Evolutionary conservation across 208 protist species (phyloP).

Genomic region (Crithidia thermophila): DNA sequence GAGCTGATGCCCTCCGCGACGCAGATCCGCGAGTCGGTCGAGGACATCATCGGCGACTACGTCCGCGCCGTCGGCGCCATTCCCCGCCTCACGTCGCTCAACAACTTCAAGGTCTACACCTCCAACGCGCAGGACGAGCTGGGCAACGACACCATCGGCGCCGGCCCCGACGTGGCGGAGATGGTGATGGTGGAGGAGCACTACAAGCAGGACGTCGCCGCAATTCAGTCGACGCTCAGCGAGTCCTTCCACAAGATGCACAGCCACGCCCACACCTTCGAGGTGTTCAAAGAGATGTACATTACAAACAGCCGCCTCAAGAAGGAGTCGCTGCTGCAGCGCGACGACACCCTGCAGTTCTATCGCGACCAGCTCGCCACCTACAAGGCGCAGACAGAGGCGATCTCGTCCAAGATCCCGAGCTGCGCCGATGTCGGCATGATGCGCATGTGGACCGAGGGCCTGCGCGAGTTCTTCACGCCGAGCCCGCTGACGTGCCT

Average conservation of each 20-base stretch:
- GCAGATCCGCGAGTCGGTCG: slow-evolving; percentile 79
- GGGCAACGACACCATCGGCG: slow-evolving; percentile 50
- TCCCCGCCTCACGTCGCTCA: slow-evolving; percentile 82
- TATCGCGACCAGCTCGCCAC: slow-evolving; percentile 85
- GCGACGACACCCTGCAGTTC: slow-evolving; percentile 78
- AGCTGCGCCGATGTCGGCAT: slow-evolving; percentile 88
- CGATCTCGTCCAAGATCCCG: slow-evolving; percentile 87
- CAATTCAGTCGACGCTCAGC: slow-evolving; percentile 73
- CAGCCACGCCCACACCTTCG: slow-evolving; percentile 80
- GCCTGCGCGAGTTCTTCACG: slow-evolving; percentile 89
- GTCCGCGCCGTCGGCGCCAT: slow-evolving; percentile 88
- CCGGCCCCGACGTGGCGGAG: slow-evolving; percentile 88
- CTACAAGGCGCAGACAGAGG: slow-evolving; percentile 89
- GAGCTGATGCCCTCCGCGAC: slow-evolving; percentile 69
- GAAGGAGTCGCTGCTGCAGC: slow-evolving; percentile 51
- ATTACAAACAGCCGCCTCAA: slow-evolving; percentile 83
- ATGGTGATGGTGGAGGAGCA: slow-evolving; percentile 90
- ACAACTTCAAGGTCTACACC: slow-evolving; percentile 92
- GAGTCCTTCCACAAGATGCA: slow-evolving; percentile 80
- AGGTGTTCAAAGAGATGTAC: slow-evolving; percentile 90
- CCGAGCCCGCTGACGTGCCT: slow-evolving; percentile 91
- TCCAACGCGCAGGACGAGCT: slow-evolving; percentile 73
- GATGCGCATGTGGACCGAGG: slow-evolving; percentile 80
- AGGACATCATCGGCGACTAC: slow-evolving; percentile 91
- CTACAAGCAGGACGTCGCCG: slow-evolving; percentile 80